Conservation (phyloP, 164 flowering plant species). For the Paratinospora sagittata region DNA sequence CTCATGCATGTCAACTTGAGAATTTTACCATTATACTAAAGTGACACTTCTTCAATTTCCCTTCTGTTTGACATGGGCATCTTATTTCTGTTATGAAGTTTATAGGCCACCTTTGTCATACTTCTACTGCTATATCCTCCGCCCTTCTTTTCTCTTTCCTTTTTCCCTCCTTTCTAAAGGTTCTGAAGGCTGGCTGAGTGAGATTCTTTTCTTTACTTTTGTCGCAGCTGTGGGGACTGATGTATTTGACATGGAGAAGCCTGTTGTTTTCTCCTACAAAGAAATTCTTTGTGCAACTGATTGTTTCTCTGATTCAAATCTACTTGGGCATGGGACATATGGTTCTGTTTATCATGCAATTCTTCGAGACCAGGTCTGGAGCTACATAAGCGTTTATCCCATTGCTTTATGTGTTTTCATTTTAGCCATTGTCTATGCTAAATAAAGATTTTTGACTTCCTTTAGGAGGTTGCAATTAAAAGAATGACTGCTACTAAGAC, state of each 20-base stretch:
- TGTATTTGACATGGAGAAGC: constrained; percentile 78
- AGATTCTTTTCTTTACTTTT: constrained; percentile 11
- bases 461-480: constrained; percentile 88
- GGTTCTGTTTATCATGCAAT: constrained; percentile 82
- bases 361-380: constrained; percentile 68
- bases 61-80: too few relatives aligned
- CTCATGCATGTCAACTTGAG: too few relatives aligned
- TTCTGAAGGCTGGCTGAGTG: not conserved
- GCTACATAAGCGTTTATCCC: constrained; percentile 2
- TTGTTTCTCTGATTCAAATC: constrained; percentile 79
- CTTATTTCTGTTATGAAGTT: not conserved
- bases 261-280: constrained; percentile 72
- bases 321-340: constrained; percentile 90
- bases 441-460: constrained; percentile 8
- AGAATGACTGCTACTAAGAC: constrained; percentile 90
- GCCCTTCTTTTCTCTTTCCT: not conserved
- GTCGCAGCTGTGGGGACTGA: constrained; percentile 61
- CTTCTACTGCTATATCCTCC: not conserved
- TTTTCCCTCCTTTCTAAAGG: not conserved
- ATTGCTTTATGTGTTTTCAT: not conserved
- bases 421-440: constrained; percentile 2
- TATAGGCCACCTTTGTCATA: not conserved
- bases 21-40: too few relatives aligned
- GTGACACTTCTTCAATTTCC: too few relatives aligned
- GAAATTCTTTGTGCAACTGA: constrained; percentile 65